Conservation (phyloP, 2,329 filamentous ascomycete species). For the Bertia moriformis region DNA sequence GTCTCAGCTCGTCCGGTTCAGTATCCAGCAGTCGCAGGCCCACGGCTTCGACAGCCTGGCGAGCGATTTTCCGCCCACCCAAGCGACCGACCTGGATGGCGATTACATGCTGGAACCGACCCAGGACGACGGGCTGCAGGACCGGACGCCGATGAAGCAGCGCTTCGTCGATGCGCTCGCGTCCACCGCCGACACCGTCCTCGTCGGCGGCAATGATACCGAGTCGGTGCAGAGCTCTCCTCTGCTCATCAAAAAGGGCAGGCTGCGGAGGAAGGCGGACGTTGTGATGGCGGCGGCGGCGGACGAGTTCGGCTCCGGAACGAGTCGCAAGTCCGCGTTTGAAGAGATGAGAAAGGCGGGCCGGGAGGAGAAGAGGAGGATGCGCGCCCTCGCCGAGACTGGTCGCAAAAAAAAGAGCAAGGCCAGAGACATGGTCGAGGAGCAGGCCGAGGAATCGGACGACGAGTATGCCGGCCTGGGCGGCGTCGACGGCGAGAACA, state of each 20-base stretch:
- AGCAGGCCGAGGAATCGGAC: slow-evolving; percentile 92
- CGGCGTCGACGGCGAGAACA: slow-evolving; percentile 76
- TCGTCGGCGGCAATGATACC: too few relatives aligned
- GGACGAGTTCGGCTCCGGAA: slow-evolving; percentile 20
- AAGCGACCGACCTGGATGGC: slow-evolving; percentile 56
- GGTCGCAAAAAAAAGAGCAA: too few relatives aligned
- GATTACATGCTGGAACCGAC: slow-evolving; percentile 63
- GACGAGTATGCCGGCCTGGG: slow-evolving; percentile 94
- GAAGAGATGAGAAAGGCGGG: slow-evolving; percentile 50
- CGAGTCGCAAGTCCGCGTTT: slow-evolving; percentile 14
- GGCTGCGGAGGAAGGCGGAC: not conserved
- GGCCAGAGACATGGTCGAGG: slow-evolving; percentile 75
- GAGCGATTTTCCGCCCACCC: slow-evolving; percentile 27
- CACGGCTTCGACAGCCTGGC: slow-evolving; percentile 40
- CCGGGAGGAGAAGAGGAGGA: slow-evolving; percentile 37
- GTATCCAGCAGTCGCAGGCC: slow-evolving; percentile 45
- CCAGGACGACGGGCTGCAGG: slow-evolving; percentile 65
- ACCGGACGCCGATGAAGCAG: slow-evolving; percentile 56
- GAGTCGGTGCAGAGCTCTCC: slow-evolving; percentile 46
- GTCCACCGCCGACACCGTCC: slow-evolving; percentile 62
- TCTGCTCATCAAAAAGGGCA: slow-evolving; percentile 41
- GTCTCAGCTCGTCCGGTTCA: slow-evolving; percentile 33
- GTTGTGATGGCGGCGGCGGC: slow-evolving; percentile 6
- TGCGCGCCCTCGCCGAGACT: too few relatives aligned
- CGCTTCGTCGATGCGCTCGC: slow-evolving; percentile 49